These are phyloP conservation scores for Asterochloris erici DNA, from an alignment of 139 green algal genomes.

Conservation along the genomic window DNA sequence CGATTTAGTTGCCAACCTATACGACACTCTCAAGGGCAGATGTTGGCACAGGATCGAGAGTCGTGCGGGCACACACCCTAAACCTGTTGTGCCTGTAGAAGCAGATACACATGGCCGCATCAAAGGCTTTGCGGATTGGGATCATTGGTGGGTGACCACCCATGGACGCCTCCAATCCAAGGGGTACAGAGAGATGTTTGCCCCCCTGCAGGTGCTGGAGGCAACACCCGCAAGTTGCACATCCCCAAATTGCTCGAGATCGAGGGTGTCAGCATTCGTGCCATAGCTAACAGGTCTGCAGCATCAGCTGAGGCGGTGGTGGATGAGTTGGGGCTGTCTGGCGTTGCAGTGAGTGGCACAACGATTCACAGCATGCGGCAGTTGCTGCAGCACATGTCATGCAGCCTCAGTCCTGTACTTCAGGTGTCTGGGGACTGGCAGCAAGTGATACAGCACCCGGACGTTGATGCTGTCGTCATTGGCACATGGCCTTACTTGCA, in stretches of 20 bases:
- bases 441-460: slow-evolving; percentile 17
- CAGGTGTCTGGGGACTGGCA: slow-evolving; percentile 27
- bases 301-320: slow-evolving; percentile 7
- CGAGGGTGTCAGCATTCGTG: slow-evolving; percentile 16
- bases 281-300: slow-evolving; percentile 26
- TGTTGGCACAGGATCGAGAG: too few species aligned
- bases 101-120: too few species aligned
- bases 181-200: neutral
- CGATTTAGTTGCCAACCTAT: too few species aligned
- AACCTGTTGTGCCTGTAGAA: too few species aligned
- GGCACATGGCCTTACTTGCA: slow-evolving; percentile 41
- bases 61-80: too few species aligned
- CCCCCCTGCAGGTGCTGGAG: slow-evolving; percentile 11
- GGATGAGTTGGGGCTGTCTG: slow-evolving; percentile 16
- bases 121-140: too few species aligned
- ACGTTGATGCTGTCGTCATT: slow-evolving; percentile 31
- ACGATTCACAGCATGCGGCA: neutral
- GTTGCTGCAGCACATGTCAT: neutral
- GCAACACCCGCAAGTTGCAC: slow-evolving; percentile 35
- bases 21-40: too few species aligned
- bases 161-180: too few species aligned
- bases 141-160: too few species aligned
- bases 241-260: slow-evolving; percentile 32
- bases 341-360: neutral
- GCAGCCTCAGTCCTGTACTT: neutral